phyloP scores from a whole-genome alignment of 2,329 filamentous ascomycete species.

The Sporothrix euskadiensis region DNA sequence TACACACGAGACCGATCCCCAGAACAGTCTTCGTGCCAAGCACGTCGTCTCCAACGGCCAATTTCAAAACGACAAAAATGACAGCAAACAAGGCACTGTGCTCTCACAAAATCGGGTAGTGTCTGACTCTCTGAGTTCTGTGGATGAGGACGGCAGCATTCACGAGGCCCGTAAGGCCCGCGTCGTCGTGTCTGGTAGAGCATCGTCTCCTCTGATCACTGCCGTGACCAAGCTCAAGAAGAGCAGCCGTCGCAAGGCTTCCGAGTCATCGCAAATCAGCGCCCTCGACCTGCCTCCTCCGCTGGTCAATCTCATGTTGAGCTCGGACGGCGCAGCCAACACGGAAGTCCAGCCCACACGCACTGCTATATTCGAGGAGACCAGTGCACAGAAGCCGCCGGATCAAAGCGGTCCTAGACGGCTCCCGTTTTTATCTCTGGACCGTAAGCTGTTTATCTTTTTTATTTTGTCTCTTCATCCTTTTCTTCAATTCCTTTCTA shows the following conservation, averaged over 20 bases:
- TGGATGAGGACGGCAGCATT: conserved; percentile 34
- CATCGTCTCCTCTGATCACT: background rate
- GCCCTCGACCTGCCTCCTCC: conserved; percentile 28
- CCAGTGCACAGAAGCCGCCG: background rate
- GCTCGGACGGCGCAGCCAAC: background rate
- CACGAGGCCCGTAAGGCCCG: conserved; percentile 34
- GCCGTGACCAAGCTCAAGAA: background rate
- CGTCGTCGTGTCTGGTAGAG: conserved; percentile 19
- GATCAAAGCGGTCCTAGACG: background rate
- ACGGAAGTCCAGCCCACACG: background rate
- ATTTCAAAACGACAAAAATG: background rate
- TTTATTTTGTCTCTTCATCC: background rate
- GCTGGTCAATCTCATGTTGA: background rate
- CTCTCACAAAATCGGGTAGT: background rate
- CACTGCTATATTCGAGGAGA: too few species aligned
- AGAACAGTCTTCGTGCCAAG: background rate
- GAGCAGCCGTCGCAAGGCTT: conserved; percentile 4
- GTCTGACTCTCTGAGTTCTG: conserved; percentile 27
- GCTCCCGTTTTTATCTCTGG: background rate
- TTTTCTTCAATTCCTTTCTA: background rate
- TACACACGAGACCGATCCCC: background rate
- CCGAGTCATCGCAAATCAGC: conserved; percentile 28
- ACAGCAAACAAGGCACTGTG: background rate
- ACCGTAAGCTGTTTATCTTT: background rate
- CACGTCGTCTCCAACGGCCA: background rate